phyloP scores from a whole-genome alignment of 148 eudicot genomes.

The Persicaria tinctoria region DNA sequence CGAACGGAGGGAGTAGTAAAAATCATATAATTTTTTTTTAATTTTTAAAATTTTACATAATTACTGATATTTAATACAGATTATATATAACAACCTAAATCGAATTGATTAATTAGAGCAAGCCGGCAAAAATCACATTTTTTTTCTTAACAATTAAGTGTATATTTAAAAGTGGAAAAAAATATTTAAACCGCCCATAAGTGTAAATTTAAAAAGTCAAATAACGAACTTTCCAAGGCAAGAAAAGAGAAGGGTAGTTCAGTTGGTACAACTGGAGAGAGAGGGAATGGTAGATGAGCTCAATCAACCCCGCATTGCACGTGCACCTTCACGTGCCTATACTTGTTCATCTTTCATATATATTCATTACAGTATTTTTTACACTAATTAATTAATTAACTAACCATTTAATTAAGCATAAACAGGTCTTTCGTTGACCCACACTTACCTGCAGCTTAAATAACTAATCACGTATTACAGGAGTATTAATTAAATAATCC shows the following conservation, averaged over 20 bases:
- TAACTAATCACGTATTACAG: background rate
- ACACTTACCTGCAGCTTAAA: background rate
- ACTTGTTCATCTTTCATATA: background rate
- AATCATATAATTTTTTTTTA: too few relatives aligned
- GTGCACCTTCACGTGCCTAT: background rate
- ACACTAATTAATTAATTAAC: background rate
- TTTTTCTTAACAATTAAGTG: too few relatives aligned
- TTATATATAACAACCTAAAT: too few relatives aligned
- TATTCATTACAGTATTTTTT: too few relatives aligned
- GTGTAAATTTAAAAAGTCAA: too few relatives aligned
- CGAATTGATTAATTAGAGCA: too few relatives aligned
- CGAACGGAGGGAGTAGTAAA: too few relatives aligned
- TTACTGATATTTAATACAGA: too few relatives aligned
- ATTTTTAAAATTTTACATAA: too few relatives aligned
- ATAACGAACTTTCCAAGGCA: constrained; percentile 7
- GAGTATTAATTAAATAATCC: background rate
- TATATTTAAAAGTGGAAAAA: too few relatives aligned
- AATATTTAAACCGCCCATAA: too few relatives aligned
- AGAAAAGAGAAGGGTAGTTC: constrained; percentile 3
- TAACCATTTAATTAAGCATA: background rate
- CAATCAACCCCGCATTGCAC: background rate
- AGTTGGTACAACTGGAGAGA: background rate
- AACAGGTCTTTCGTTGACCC: background rate
- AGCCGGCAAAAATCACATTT: too few relatives aligned
- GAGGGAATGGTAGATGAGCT: constrained; percentile 8